Evolutionary conservation across 192 early-diverging fungal species (phyloP).

Genomic region (Coemansia aciculifera): DNA sequence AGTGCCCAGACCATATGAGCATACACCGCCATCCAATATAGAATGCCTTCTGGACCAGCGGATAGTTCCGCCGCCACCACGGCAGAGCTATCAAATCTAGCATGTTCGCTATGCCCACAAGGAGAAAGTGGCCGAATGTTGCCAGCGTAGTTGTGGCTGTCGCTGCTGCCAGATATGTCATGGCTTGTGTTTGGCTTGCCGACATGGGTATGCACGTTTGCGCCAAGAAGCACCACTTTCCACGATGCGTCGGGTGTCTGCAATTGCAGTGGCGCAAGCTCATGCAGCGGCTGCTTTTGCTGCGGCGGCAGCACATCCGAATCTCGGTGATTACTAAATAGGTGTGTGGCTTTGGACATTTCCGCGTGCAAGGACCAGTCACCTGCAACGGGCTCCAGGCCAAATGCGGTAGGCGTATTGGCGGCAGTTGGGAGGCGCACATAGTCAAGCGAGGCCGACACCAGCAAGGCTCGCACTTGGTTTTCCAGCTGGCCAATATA

Average conservation of each 20-base stretch:
- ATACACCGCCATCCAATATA: slow-evolving; percentile 44
- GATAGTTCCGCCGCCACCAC: not conserved
- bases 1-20: slow-evolving; percentile 43
- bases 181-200: not conserved
- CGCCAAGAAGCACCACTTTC: not conserved
- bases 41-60: not conserved
- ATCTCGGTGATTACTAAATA: slow-evolving; percentile 4
- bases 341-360: slow-evolving; percentile 37
- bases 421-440: not conserved
- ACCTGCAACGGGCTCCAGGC: not conserved
- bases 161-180: not conserved
- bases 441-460: not conserved
- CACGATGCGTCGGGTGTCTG: not conserved
- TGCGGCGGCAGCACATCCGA: not conserved
- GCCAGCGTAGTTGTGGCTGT: not conserved
- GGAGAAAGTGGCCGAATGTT: slow-evolving; percentile 5
- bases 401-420: not conserved
- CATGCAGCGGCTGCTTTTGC: slow-evolving; percentile 1
- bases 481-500: slow-evolving; percentile 32
- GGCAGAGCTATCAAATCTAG: not conserved
- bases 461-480: slow-evolving; percentile 3
- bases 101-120: not conserved
- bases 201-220: slow-evolving; percentile 1
- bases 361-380: slow-evolving; percentile 24
- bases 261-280: slow-evolving; percentile 9